Percentiles rank a stretch among this genome's conserved stretches.
phyloP scores from a whole-genome alignment of 768 basidiomycete species.

The Boletales sp. region DNA sequence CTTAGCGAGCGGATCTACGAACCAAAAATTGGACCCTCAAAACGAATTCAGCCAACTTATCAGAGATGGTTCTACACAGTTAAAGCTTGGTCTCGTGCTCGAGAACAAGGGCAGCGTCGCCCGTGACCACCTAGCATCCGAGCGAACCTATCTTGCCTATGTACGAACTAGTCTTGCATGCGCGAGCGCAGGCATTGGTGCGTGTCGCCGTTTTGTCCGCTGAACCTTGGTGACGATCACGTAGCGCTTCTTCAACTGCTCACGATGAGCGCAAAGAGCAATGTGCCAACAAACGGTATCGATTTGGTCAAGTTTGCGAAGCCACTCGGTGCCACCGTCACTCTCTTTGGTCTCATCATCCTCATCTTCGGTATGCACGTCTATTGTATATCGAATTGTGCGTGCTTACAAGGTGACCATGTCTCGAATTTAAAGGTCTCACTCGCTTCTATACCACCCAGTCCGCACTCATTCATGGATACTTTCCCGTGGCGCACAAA shows the following conservation, averaged over 20 bases:
- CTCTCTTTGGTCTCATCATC: constrained; percentile 45
- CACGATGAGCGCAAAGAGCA: constrained; percentile 27
- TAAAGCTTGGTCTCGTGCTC: constrained; percentile 34
- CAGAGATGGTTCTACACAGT: constrained; percentile 1
- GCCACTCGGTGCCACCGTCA: constrained; percentile 49
- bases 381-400: not conserved
- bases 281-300: not conserved
- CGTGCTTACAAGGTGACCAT: not conserved
- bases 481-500: constrained; percentile 51
- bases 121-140: constrained; percentile 60
- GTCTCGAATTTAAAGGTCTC: constrained; percentile 34
- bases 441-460: constrained; percentile 54
- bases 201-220: constrained; percentile 16
- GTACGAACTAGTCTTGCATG: constrained; percentile 61
- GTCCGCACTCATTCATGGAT: constrained; percentile 43
- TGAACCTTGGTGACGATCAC: not conserved
- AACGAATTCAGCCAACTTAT: not conserved
- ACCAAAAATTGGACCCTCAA: not conserved
- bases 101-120: constrained; percentile 63
- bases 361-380: constrained; percentile 43
- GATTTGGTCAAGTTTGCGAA: constrained; percentile 36
- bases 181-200: constrained; percentile 58
- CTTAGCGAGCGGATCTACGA: not conserved
- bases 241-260: constrained; percentile 56
- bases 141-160: constrained; percentile 63